Conservation (phyloP, 2,329 filamentous ascomycete species). For the Stachybotrys chartarum region DNA sequence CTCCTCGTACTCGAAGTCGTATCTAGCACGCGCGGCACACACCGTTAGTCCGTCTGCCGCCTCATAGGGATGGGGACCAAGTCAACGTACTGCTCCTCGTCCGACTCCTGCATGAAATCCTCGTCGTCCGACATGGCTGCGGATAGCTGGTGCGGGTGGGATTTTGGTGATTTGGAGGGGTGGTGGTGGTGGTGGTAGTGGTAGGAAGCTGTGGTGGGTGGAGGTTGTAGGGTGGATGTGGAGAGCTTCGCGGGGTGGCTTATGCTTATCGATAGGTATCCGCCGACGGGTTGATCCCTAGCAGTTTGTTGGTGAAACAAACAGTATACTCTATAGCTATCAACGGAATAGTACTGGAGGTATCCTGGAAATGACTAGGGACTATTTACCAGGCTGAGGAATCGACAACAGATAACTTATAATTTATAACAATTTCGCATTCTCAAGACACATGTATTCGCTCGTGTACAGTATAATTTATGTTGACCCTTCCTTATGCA, state of each 20-base stretch:
- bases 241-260: conserved; percentile 2
- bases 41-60: neutral
- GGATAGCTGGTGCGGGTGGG: neutral
- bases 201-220: neutral
- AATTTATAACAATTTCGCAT: no score
- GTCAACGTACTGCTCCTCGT: conserved; percentile 33
- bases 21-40: conserved; percentile 34
- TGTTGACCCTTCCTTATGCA: neutral
- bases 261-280: conserved; percentile 8
- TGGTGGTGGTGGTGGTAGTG: neutral
- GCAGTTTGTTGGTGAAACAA: no score
- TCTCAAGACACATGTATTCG: no score
- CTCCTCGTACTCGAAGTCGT: conserved; percentile 96
- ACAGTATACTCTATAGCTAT: no score
- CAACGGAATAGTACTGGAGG: no score
- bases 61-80: no score
- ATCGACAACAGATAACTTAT: no score
- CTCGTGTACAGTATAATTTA: neutral
- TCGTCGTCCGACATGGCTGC: conserved; percentile 43
- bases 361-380: no score
- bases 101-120: conserved; percentile 42
- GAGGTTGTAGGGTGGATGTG: neutral
- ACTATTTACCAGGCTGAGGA: no score
- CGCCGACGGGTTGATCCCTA: no score
- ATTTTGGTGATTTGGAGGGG: neutral